Percentiles rank a stretch among this genome's conserved stretches.
Conservation (phyloP, 2,329 filamentous ascomycete species). For the Raffaelea albimanens region DNA sequence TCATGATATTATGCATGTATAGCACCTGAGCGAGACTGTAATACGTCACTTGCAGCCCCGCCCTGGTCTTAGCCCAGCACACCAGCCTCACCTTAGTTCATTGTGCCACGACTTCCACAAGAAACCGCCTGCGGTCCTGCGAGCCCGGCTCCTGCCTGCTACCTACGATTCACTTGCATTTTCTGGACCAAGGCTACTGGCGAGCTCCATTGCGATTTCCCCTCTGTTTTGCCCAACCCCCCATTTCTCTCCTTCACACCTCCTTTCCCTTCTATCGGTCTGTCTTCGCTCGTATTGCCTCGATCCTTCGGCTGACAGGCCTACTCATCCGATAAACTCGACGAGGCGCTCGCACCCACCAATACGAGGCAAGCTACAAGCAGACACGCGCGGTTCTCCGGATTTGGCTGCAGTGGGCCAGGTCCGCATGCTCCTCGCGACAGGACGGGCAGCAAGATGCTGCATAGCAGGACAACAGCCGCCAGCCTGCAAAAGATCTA, state of each 20-base stretch:
- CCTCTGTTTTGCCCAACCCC: background rate
- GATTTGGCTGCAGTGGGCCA: background rate
- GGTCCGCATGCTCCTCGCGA: conserved; percentile 10
- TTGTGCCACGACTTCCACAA: background rate
- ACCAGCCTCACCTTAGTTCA: background rate
- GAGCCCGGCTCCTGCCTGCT: background rate
- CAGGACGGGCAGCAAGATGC: conserved; percentile 31
- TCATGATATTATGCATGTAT: background rate
- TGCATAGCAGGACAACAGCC: conserved; percentile 40
- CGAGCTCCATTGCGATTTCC: background rate
- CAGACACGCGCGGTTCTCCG: background rate
- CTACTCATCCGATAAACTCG: too few relatives aligned
- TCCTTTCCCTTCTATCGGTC: too few relatives aligned
- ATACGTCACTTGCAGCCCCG: conserved; percentile 13
- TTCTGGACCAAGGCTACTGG: too few relatives aligned
- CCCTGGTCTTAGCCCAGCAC: background rate
- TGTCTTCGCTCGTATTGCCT: too few relatives aligned
- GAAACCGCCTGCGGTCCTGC: background rate
- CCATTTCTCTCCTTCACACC: background rate
- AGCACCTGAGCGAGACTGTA: background rate
- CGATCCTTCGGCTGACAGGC: too few relatives aligned
- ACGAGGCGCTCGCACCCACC: too few relatives aligned
- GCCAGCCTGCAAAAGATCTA: conserved; percentile 91
- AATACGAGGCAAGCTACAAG: too few relatives aligned
- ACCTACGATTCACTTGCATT: too few relatives aligned